Conservation (phyloP, 176 grass and related monocot genomes). For the Carex pumila region DNA sequence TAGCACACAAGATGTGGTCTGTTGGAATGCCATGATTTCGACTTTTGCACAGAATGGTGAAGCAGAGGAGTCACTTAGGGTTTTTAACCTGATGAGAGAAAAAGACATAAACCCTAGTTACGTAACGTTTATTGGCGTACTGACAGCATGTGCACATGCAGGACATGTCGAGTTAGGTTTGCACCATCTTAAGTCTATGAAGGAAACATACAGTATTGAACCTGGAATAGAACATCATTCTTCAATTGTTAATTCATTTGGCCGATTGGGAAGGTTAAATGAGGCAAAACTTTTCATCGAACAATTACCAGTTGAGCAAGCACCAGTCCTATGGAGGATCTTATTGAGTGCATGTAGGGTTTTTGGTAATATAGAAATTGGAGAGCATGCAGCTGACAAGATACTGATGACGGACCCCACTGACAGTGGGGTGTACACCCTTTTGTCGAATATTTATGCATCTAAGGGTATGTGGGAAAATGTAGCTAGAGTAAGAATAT, state of each 20-base stretch:
- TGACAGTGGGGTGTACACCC: constrained; percentile 50
- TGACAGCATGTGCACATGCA: constrained; percentile 73
- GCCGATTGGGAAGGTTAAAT: constrained; percentile 56
- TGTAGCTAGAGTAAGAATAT: constrained; percentile 51
- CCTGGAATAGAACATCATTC: constrained; percentile 70
- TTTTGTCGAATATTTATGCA: constrained; percentile 78
- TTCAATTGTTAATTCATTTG: constrained; percentile 62
- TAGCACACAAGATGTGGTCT: constrained; percentile 43
- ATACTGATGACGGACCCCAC: constrained; percentile 42
- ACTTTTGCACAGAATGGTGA: constrained; percentile 59
- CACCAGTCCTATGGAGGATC: constrained; percentile 55
- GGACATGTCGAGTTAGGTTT: constrained; percentile 61
- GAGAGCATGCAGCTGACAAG: constrained; percentile 55
- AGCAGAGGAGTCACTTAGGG: constrained; percentile 49
- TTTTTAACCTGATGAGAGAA: constrained; percentile 54
- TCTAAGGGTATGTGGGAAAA: constrained; percentile 68
- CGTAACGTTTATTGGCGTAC: constrained; percentile 62
- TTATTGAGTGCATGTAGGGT: constrained; percentile 61
- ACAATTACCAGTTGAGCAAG: constrained; percentile 62
- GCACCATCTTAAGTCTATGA: constrained; percentile 54
- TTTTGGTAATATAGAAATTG: constrained; percentile 61
- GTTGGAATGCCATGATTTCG: constrained; percentile 89
- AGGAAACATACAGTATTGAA: constrained; percentile 42
- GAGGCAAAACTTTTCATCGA: constrained; percentile 56
- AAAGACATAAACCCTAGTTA: constrained; percentile 57